phyloP scores from a whole-genome alignment of 306 rosid genomes.

The Lathyrus sativus region DNA sequence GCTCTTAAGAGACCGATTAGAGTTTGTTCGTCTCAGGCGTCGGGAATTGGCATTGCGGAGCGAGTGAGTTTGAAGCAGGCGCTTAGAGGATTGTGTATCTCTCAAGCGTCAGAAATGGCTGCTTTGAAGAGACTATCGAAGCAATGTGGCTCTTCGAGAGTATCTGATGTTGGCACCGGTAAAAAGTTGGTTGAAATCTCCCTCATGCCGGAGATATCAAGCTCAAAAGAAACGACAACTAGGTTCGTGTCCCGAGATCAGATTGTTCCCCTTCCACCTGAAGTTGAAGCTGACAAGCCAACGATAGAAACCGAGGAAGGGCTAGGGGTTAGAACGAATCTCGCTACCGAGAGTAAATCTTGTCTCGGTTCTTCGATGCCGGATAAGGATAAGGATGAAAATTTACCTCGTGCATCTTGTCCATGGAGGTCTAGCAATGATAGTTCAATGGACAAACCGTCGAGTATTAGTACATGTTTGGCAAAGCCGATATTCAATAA shows the following conservation, averaged over 20 bases:
- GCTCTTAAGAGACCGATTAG: constrained; percentile 92
- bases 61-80: constrained; percentile 97
- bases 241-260: constrained; percentile 52
- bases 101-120: constrained; percentile 99
- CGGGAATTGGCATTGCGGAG: constrained; percentile 94
- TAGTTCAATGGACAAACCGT: constrained; percentile 56
- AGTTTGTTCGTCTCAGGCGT: constrained; percentile 64
- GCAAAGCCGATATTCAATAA: constrained; percentile 62
- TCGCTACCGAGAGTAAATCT: constrained; percentile 47
- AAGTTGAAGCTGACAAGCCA: constrained; percentile 46
- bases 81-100: constrained; percentile 90
- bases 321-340: constrained; percentile 40
- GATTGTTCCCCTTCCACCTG: constrained; percentile 49
- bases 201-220: constrained; percentile 64
- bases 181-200: constrained; percentile 83
- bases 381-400: constrained; percentile 48
- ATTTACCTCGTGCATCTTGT: constrained; percentile 48
- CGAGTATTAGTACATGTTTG: constrained; percentile 57
- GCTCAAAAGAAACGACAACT: constrained; percentile 38
- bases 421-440: constrained; percentile 48
- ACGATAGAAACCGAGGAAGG: constrained; percentile 42
- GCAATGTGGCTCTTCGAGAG: constrained; percentile 70
- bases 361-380: constrained; percentile 42
- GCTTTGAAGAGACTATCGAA: constrained; percentile 83
- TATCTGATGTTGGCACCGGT: constrained; percentile 87